Base-by-base conservation (phyloP, 306 rosid species). In the Fragaria iinumae region DNA sequence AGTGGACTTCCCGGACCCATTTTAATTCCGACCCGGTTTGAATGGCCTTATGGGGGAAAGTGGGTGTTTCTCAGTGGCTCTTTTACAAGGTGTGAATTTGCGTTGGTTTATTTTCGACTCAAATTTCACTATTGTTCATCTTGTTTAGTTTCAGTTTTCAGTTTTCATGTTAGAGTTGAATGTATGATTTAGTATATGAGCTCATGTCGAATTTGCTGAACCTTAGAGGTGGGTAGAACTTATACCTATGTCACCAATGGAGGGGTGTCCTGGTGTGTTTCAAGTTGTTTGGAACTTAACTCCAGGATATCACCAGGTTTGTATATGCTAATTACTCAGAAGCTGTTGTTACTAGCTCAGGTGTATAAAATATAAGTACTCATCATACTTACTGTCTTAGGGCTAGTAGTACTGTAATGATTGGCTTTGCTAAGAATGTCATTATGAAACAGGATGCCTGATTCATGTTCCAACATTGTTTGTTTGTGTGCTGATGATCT, bases 251-350 rank as follows among this genome's bases (percentile, higher is more conserved):
- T 80, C 91, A 77, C 94, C 87, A 41, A 78, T 89, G 86, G 98
- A 93, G 79, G 98, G 98, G 48, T 79, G 80, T 73, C 91, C 93
- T 67, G 73, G 89, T 38, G 87, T 87, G 17, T 90, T 93, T 88
- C 98, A 93, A 84, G 98, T 88, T 82, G 74, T 88, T 84, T 93
- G 94, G 83, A 86, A 82, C 86, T 81, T 93, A 48, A 83, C 84
- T 60, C 96, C 98, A 21, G 98, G 98, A 67, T 81, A 81, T 77
- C 94, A 93, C 67, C 93, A 93, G 98, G 98, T 93, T 84, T 67
- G 11, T 55, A 23, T 14, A 50, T 25, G 34, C 34, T 14, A 21
- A n/a, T 63, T 82, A 71, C 65, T 60, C 83, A 32, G 65, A 67
- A 4, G 23, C 41, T 44, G 5, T 67, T 21, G 39, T 56, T 32